These are phyloP conservation scores for Lathyrus sativus DNA, from an alignment of 306 rosid species.

Conservation along the genomic window DNA sequence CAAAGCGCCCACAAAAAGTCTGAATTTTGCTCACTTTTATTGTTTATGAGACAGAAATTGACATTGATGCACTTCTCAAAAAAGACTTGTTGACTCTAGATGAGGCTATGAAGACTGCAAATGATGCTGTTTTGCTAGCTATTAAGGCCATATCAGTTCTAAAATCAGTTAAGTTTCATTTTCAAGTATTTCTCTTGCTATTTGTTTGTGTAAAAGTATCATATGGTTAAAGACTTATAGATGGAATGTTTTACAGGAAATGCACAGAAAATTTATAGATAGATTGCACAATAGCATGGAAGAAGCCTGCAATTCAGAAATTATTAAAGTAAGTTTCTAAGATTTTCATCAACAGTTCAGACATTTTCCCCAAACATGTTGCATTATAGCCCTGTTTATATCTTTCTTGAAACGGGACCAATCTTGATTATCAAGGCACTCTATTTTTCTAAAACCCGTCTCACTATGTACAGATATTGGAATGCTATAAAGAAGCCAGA, in stretches of 20 bases:
- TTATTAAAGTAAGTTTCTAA: conserved; percentile 58
- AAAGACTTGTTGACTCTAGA: conserved; percentile 92
- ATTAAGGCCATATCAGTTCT: conserved; percentile 70
- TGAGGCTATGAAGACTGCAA: conserved; percentile 91
- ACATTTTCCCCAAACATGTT: conserved; percentile 15
- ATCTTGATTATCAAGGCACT: conserved; percentile 26
- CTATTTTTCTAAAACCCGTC: conserved; percentile 37
- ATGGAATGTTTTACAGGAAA: conserved; percentile 55
- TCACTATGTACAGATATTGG: conserved; percentile 63
- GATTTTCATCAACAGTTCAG: conserved; percentile 23
- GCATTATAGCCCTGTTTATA: conserved; percentile 27
- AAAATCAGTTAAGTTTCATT: conserved; percentile 72
- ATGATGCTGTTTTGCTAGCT: conserved; percentile 86
- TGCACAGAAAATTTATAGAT: conserved; percentile 56
- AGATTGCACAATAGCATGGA: conserved; percentile 48
- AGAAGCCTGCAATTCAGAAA: conserved; percentile 57
- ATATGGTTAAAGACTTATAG: conserved; percentile 40
- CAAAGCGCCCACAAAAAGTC: conserved; percentile 1
- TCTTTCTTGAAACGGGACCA: conserved; percentile 19
- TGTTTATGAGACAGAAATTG: conserved; percentile 65
- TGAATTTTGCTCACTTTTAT: conserved; percentile 6
- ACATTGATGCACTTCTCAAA: conserved; percentile 73
- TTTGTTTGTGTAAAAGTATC: conserved; percentile 36
- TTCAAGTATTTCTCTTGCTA: conserved; percentile 30
- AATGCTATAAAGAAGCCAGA: conserved; percentile 72